Percentiles rank a stretch among this genome's conserved stretches.
Evolutionary conservation across 83 land plant species (phyloP).

Genomic region (Isoetes engelmannii): DNA sequence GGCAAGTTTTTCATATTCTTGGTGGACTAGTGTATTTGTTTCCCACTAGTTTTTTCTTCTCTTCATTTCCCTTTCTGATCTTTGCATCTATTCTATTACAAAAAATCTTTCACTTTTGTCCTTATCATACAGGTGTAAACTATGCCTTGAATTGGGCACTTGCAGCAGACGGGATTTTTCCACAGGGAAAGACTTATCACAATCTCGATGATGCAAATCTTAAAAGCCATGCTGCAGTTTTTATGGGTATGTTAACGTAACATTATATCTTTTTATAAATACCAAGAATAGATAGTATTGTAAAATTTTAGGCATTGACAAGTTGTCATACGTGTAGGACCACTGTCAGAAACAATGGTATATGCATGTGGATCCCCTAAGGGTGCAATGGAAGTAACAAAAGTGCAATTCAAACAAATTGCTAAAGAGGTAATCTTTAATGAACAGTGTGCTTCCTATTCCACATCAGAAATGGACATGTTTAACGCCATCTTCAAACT

Average conservation of each 20-base stretch:
- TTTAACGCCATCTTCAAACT: neutral
- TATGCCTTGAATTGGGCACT: constrained; percentile 63
- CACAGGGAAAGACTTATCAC: constrained; percentile 49
- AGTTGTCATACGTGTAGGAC: constrained; percentile 21
- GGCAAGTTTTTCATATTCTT: too few relatives aligned
- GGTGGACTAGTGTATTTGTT: too few relatives aligned
- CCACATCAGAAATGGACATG: neutral
- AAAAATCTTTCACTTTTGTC: too few relatives aligned
- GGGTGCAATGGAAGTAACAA: constrained; percentile 43
- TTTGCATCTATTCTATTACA: too few relatives aligned
- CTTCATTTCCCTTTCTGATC: too few relatives aligned
- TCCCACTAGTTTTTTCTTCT: too few relatives aligned
- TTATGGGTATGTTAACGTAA: constrained; percentile 25
- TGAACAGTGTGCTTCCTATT: neutral
- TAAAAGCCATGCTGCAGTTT: constrained; percentile 42
- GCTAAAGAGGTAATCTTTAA: constrained; percentile 40
- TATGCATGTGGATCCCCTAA: constrained; percentile 42
- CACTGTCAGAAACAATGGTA: constrained; percentile 35
- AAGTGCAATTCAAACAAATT: constrained; percentile 46
- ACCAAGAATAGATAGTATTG: neutral
- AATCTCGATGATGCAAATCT: constrained; percentile 46
- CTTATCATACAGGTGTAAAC: constrained; percentile 23
- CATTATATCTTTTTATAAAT: neutral
- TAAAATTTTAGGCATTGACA: neutral
- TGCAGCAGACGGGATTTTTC: constrained; percentile 47